Conservation (phyloP, 2,329 filamentous ascomycete species). For the Gremmenia infestans region DNA sequence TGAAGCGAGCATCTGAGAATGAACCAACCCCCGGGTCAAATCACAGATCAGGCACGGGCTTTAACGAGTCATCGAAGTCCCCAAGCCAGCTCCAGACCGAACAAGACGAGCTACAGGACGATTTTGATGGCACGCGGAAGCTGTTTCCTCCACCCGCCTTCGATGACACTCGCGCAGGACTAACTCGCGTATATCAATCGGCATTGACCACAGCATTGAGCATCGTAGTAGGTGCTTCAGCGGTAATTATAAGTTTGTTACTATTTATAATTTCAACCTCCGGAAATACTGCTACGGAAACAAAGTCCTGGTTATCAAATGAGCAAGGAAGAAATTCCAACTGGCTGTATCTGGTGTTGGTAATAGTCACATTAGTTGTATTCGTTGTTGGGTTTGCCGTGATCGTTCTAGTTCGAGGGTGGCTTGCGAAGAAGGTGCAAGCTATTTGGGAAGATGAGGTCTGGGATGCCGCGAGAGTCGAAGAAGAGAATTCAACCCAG, state of each 20-base stretch:
- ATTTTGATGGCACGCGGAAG: slow-evolving; percentile 41
- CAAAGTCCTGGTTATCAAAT: background rate
- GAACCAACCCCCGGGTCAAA: slow-evolving; percentile 11
- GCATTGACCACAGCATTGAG: slow-evolving; percentile 29
- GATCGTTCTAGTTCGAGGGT: slow-evolving; percentile 47
- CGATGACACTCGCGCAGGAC: slow-evolving; percentile 38
- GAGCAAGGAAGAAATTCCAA: background rate
- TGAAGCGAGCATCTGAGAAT: slow-evolving; percentile 37
- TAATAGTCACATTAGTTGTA: slow-evolving; percentile 4
- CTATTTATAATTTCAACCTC: slow-evolving; percentile 9
- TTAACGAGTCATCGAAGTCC: slow-evolving; percentile 40
- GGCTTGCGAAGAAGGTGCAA: slow-evolving; percentile 56
- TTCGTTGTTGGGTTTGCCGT: slow-evolving; percentile 27
- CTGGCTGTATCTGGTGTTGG: slow-evolving; percentile 6
- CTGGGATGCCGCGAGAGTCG: slow-evolving; percentile 59
- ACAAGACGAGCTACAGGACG: slow-evolving; percentile 35
- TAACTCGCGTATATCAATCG: slow-evolving; percentile 40
- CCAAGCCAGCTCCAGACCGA: slow-evolving; percentile 39
- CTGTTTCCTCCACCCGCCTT: slow-evolving; percentile 51
- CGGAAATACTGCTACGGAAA: background rate
- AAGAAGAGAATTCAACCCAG: slow-evolving; percentile 39
- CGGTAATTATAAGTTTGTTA: slow-evolving; percentile 10
- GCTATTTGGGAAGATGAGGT: slow-evolving; percentile 63
- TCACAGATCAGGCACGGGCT: slow-evolving; percentile 34
- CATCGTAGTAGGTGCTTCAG: slow-evolving; percentile 17